Evolutionary conservation across 768 basidiomycete species (phyloP), one percentile per base, ranked within the genome.

Genomic region (Tylopilus rubrobrunneus): DNA sequence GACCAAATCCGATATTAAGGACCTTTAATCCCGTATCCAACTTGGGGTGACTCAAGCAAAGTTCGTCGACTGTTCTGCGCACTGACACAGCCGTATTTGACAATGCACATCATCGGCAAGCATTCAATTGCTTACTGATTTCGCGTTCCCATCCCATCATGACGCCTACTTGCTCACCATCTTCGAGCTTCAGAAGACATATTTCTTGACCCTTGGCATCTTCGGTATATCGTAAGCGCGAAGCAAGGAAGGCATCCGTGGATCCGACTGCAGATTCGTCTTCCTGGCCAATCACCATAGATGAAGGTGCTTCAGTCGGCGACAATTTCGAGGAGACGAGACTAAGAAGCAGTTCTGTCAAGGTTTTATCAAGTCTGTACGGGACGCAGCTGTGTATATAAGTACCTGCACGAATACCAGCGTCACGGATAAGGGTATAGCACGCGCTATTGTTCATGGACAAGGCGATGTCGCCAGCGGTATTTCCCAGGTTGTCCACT

Each of bases 61-160:
- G 75, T 49, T 73, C 69, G 50, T 77, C 67, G 19, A 92, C 93
- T 5, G 94, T 96, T 62, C 83, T 78, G 54, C 76, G 68, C 97
- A 98, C 83, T 66, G 31, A 53, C 57, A 56, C 62, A 66, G 55
- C 61, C 58, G 49, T 59, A 59, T 56, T 49, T 19, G 49, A 63
- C 25, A 62, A 41, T 29, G 42, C 36, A 48, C 27, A 9, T n/a
- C n/a, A 12, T 42, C 6, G 33, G 34, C 1, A 36, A 29, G 48
- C 1, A 37, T 14, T 21, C 36, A 23, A 71, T 74, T 45, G 12
- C 63, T 67, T 61, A 85, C 83, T 98, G 63, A 98, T 91, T 8
- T 73, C 78, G 43, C 73, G 72, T 69, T 99, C 97, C 97, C 97
- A 99, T 1, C 94, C 92, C 97, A 99, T 99, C 97, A 99, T 99